Percentiles rank a stretch among this genome's conserved stretches.
Conservation (phyloP, 148 eudicot genomes). For the Arbutus unedo region DNA sequence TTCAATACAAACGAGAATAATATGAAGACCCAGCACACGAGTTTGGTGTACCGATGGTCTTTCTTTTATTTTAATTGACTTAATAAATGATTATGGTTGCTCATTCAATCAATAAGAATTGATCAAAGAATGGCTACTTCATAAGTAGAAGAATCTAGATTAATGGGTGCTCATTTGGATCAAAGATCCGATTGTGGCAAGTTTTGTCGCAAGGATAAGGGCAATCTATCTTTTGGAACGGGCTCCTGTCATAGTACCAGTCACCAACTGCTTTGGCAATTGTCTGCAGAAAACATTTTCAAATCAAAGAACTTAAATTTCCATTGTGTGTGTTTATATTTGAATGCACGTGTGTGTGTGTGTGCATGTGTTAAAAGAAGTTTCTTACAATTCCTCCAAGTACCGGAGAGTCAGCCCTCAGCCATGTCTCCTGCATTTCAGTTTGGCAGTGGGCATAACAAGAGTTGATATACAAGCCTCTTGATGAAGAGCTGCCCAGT, state of each 20-base stretch:
- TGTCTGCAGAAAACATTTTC: slow-evolving; percentile 39
- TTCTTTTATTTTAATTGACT: background rate
- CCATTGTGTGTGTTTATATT: background rate
- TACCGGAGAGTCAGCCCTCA: slow-evolving; percentile 51
- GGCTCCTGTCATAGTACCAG: slow-evolving; percentile 70
- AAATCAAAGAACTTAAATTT: background rate
- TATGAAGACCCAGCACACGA: slow-evolving; percentile 8
- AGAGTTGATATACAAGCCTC: slow-evolving; percentile 69
- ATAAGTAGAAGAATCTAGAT: background rate
- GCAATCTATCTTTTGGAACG: slow-evolving; percentile 77
- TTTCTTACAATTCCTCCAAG: slow-evolving; percentile 42
- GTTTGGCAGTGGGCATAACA: slow-evolving; percentile 89
- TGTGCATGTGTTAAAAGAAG: background rate
- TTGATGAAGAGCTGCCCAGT: slow-evolving; percentile 41
- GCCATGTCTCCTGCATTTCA: slow-evolving; percentile 76
- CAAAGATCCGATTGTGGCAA: slow-evolving; percentile 43
- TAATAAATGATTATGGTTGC: background rate
- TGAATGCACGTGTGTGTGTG: too few species aligned
- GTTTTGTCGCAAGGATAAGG: slow-evolving; percentile 86
- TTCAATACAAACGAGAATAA: background rate
- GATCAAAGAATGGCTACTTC: slow-evolving; percentile 9
- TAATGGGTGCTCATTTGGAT: slow-evolving; percentile 30
- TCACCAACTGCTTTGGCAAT: slow-evolving; percentile 85
- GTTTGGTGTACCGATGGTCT: background rate
- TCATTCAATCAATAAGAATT: background rate